These are phyloP conservation scores for Phoenix roebelenii DNA, from an alignment of 176 grass and related monocot species.

Conservation along the genomic window DNA sequence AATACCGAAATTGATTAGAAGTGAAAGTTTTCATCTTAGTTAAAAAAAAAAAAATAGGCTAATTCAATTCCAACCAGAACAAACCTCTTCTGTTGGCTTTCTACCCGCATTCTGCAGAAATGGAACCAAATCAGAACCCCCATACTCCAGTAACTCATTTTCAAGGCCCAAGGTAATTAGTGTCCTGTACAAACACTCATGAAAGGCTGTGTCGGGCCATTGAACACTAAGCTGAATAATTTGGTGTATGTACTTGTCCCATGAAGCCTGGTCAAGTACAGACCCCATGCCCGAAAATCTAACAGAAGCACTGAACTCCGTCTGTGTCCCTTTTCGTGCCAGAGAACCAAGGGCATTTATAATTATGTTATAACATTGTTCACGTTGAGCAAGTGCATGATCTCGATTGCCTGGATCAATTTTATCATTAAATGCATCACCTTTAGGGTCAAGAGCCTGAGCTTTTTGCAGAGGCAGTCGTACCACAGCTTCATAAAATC, in stretches of 20 bases:
- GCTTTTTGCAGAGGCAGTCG: constrained; percentile 79
- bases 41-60: too few species aligned
- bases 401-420: constrained; percentile 48
- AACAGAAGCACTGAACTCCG: constrained; percentile 22
- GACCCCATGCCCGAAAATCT: constrained; percentile 12
- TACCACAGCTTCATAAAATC: constrained; percentile 92
- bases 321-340: constrained; percentile 31
- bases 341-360: constrained; percentile 68
- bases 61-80: constrained; percentile 5
- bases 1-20: too few species aligned
- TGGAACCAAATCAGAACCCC: constrained; percentile 79
- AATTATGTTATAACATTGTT: constrained; percentile 84
- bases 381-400: constrained; percentile 34
- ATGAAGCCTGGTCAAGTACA: constrained; percentile 55
- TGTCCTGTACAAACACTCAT: constrained; percentile 74
- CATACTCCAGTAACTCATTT: constrained; percentile 92
- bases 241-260: constrained; percentile 70
- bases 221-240: constrained; percentile 86
- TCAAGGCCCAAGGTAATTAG: constrained; percentile 78
- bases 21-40: not conserved
- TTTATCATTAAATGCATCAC: constrained; percentile 42
- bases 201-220: constrained; percentile 70
- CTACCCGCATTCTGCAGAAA: constrained; percentile 79
- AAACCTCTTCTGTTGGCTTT: constrained; percentile 53
- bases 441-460: constrained; percentile 68